Evolutionary conservation across 768 basidiomycete species (phyloP).

Genomic region (Xanthoconium purpureum): DNA sequence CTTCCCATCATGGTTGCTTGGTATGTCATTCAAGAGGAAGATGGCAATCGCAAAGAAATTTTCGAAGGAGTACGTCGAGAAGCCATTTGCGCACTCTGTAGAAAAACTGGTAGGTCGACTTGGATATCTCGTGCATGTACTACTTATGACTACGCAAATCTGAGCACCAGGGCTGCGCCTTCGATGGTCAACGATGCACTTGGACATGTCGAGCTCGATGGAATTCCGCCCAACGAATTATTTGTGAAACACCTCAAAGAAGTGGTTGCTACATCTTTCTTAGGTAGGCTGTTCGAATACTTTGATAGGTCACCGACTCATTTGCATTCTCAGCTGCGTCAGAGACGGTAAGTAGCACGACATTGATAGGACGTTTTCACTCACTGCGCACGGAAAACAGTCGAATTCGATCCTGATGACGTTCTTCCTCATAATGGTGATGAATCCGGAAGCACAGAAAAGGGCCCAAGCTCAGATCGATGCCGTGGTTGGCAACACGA

Average conservation of each 20-base stretch:
- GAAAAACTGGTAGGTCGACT: background rate
- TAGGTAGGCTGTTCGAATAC: background rate
- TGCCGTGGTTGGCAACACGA: background rate
- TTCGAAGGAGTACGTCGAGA: background rate
- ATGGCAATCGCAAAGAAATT: background rate
- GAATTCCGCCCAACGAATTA: background rate
- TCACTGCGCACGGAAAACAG: background rate
- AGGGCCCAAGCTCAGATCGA: slow-evolving; percentile 14
- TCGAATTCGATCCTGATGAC: background rate
- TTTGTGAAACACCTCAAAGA: background rate
- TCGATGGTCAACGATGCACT: background rate
- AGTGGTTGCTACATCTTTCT: background rate
- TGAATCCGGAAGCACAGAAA: too few species aligned
- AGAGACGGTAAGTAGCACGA: background rate
- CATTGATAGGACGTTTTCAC: too few species aligned
- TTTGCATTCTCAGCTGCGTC: background rate
- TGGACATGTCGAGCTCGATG: background rate
- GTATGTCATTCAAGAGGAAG: background rate
- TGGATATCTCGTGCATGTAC: too few species aligned
- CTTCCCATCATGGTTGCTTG: background rate
- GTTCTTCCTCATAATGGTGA: slow-evolving; percentile 11
- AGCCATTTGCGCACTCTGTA: background rate
- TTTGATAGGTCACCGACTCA: background rate
- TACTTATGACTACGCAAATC: too few species aligned
- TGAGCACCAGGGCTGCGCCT: background rate